Base-by-base conservation (phyloP, 2,329 filamentous ascomycete species). In the Chaetomium strumarium region DNA sequence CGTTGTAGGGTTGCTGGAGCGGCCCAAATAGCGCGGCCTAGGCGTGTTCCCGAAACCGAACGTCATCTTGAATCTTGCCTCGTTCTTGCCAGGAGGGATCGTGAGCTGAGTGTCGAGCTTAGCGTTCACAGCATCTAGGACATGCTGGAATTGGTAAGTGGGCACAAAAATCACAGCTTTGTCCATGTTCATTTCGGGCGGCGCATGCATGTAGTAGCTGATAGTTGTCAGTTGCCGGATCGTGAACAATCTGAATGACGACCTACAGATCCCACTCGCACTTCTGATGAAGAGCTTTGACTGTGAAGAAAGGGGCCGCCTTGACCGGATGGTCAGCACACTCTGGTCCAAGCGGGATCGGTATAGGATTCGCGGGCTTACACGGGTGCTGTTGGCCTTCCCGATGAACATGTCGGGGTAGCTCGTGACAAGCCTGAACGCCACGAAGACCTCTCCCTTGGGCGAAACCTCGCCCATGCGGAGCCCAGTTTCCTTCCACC, bases 221-320 rank as follows among this genome's bases (percentile, higher is more conserved):
- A 7, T 46, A 2, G 5, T 10, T n/a, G 49, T 62, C 42, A 62
- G 57, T 17, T 16, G 16, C 13, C 13, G 12, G 10, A 33, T 14
- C 8, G 8, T 34, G 9, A n/a, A 20, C n/a, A 13, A 46, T 20
- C 51, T 38, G 33, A 4, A 16, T 13, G 40, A 49, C 2, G 4
- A 75, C 84, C 76, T 74, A 93, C 62, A 95, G 71, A 57, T 92
- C 83, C 90, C 90, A 96, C 11, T 72, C 63, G 53, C 81, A 76
- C 2, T 72, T 68, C 61, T 78, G 80, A 58, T 86, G 73, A 46
- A 88, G 77, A 2, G 66, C 67, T 34, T 78, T 73, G 3, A 66
- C 63, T 33, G 79, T 72, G 60, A 88, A 89, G 66, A 79, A 77
- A 0, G 71, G 69, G 19, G 59, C 61, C 5, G 72, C 79, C 56